These are phyloP conservation scores for Fusarium domesticum DNA, from an alignment of 2,329 filamentous ascomycete species.

Conservation along the genomic window DNA sequence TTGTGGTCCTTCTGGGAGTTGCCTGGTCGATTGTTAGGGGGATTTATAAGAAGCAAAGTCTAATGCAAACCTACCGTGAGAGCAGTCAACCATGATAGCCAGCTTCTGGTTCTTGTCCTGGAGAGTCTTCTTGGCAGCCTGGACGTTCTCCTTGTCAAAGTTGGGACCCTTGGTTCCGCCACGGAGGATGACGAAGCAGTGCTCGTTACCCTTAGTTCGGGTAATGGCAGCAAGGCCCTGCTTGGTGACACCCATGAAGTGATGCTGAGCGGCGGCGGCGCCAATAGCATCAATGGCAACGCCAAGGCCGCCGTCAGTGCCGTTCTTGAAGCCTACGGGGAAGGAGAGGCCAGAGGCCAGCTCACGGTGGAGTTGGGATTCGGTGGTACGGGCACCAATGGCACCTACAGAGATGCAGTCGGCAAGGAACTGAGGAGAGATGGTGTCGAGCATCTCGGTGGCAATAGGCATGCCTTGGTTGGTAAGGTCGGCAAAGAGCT, in stretches of 20 bases:
- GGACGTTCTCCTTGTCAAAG: constrained; percentile 82
- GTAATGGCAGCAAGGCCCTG: constrained; percentile 94
- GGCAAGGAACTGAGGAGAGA: constrained; percentile 95
- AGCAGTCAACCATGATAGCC: constrained; percentile 98
- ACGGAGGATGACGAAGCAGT: constrained; percentile 94
- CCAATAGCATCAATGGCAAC: constrained; percentile 97
- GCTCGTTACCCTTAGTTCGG: constrained; percentile 87
- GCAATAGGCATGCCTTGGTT: constrained; percentile 88
- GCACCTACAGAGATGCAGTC: constrained; percentile 94
- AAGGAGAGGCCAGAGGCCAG: constrained; percentile 92
- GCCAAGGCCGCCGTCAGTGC: constrained; percentile 85
- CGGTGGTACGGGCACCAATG: constrained; percentile 92
- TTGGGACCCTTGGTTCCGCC: constrained; percentile 92
- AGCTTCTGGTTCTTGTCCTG: constrained; percentile 78
- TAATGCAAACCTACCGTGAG: constrained; percentile 67
- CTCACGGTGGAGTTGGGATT: constrained; percentile 94
- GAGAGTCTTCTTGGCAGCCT: constrained; percentile 73
- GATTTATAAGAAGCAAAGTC: constrained; percentile 43
- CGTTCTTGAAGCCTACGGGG: constrained; percentile 99
- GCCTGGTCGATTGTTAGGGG: constrained; percentile 48
- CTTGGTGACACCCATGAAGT: constrained; percentile 99
- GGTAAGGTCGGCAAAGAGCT: constrained; percentile 91
- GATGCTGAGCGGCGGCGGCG: constrained; percentile 77
- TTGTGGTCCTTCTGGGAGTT: constrained; percentile 98
- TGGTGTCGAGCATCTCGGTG: constrained; percentile 97